Base-by-base conservation (phyloP, 2,329 filamentous ascomycete species). In the Penicillium olsonii region DNA sequence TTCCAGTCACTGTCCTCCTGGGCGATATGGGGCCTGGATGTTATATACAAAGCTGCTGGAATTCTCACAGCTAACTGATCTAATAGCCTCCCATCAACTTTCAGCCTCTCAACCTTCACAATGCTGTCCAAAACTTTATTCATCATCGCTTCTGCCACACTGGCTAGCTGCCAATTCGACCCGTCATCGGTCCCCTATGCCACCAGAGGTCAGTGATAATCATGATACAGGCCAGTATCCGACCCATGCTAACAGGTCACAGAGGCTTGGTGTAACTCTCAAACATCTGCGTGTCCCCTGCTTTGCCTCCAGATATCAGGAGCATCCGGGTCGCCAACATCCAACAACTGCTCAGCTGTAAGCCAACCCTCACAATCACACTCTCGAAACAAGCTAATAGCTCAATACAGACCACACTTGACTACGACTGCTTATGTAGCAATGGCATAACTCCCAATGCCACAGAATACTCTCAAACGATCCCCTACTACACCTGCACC, bases 401-500 rank as follows among this genome's bases (percentile, higher is more conserved):
- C 7, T n/a, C 42, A n/a, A n/a, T n/a, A n/a, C 31, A 75, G 73
- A 49, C 71, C 31, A 71, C 72, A 35, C 76, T 86, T n/a, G 60
- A 58, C 52, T 86, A 79, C 69, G 62, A 65, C 46, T 86, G 83
- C 64, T 70, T 83, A 56, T 86, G 83, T 69, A 68, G 61, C 51
- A 78, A 79, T 63, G 75, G 75, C 55, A 56, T 76, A 45, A 63
- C 71, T 5, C 83, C 83, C 59, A 85, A 85, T 64, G 68, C 82
- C 48, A 78, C 80, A 54, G 73, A 84, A 62, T 86, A 82, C 75
- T 81, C 80, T 27, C 78, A 82, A 59, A 85, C 83, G 12, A 74
- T 86, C 43, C 82, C 83, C 15, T 86, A 80, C 74, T 85, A 75
- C 69, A 74, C 81, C 67, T 86, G 83, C 72, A 78, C 76, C 9